Percentiles rank a stretch among this genome's conserved stretches.
Evolutionary conservation across 176 grass and related monocot species (phyloP).

Genomic region (Coix lacrymajobi): DNA sequence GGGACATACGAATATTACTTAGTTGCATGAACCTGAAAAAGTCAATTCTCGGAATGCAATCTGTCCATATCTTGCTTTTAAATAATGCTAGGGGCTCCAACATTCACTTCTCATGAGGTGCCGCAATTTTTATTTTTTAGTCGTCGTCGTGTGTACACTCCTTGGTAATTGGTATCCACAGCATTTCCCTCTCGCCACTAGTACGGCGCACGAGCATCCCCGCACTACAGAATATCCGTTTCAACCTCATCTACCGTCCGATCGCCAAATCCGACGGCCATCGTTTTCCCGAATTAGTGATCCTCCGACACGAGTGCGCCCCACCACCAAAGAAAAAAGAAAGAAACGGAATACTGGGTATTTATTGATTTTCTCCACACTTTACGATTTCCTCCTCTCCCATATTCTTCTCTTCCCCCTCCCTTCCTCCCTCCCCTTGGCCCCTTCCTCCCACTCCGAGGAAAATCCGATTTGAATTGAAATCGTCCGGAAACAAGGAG

Average conservation of each 20-base stretch:
- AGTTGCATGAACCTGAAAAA: not conserved
- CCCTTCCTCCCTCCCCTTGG: not conserved
- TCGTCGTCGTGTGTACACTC: not conserved
- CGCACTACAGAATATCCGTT: not conserved
- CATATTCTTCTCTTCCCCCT: not conserved
- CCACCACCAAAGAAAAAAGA: too few species aligned
- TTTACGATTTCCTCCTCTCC: slow-evolving; percentile 24
- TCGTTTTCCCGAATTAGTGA: not conserved
- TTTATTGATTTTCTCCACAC: slow-evolving; percentile 24
- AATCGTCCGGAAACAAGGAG: not conserved
- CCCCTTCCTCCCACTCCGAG: not conserved
- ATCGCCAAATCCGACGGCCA: not conserved
- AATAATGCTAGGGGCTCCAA: not conserved
- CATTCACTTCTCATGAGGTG: not conserved
- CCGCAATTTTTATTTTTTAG: not conserved
- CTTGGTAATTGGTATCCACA: not conserved
- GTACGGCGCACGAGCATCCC: not conserved
- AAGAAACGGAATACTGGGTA: not conserved
- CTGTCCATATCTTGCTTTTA: not conserved
- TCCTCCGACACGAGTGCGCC: not conserved
- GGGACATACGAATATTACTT: not conserved
- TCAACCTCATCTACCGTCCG: not conserved
- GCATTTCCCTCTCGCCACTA: not conserved
- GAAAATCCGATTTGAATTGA: not conserved
- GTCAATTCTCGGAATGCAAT: not conserved